These are phyloP conservation scores for Purshia tridentata DNA, from an alignment of 306 rosid genomes.

Conservation along the genomic window DNA sequence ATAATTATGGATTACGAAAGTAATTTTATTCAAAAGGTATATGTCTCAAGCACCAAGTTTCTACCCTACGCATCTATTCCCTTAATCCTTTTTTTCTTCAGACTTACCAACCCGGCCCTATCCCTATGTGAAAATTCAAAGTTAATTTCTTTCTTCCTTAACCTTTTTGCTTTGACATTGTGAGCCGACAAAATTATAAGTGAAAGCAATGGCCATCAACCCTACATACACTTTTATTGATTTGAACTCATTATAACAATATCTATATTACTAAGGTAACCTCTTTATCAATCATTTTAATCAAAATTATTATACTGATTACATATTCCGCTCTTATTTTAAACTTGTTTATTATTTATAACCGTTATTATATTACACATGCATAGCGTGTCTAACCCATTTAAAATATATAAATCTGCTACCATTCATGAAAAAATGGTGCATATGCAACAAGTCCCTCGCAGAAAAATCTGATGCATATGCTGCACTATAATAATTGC, in stretches of 20 bases:
- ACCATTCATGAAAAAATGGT: too few relatives aligned
- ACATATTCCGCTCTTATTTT: too few relatives aligned
- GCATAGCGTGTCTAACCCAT: too few relatives aligned
- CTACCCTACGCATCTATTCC: background rate
- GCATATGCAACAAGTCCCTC: too few relatives aligned
- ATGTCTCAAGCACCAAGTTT: background rate
- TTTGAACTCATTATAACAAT: background rate
- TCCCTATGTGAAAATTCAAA: background rate
- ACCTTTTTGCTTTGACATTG: constrained; percentile 13
- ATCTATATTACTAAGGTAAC: background rate
- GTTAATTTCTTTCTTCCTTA: background rate
- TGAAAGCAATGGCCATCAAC: constrained; percentile 13
- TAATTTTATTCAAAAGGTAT: constrained; percentile 1
- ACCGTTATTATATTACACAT: too few relatives aligned
- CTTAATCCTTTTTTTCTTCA: background rate
- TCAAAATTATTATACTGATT: too few relatives aligned
- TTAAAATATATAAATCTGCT: too few relatives aligned
- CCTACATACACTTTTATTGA: background rate
- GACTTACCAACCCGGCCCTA: background rate
- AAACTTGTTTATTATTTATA: too few relatives aligned
- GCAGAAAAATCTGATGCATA: background rate
- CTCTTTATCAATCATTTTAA: too few relatives aligned
- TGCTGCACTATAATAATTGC: background rate
- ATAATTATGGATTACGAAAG: constrained; percentile 9
- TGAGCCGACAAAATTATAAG: constrained; percentile 11